Evolutionary conservation across 257 asterid species (phyloP), one percentile per base, ranked within the genome.

Genomic region (Petunia secreta): DNA sequence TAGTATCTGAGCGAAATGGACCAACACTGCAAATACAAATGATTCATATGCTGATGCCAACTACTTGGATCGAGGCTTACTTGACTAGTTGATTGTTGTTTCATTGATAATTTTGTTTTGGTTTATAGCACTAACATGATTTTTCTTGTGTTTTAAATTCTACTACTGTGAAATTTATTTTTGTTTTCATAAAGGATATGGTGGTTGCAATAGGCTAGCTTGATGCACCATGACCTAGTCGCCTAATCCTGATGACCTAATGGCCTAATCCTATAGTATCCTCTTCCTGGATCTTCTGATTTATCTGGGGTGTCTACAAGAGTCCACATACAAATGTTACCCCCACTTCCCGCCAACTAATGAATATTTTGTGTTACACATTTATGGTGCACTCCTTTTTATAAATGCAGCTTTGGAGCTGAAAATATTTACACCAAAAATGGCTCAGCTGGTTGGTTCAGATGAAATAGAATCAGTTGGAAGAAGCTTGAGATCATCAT

Each of bases 381-480:
- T n/a, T 25, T 60, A 5, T 48, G 60, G 60, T 71, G 60, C 77
- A 11, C 60, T 25, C 77, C 41, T 25, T 11, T 2, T 71, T 10
- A 71, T 71, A 71, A 48, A 48, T 71, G 59, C 77, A 71, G 77
- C 6, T 48, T 48, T 71, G 7, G 60, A 71, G 60, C 60, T 50
- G 77, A 48, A 71, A 48, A 25, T 8, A 48, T 71, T 71, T 71
- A 50, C 60, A 71, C 6, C 77, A 71, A 71, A 86, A 36, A 79
- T 82, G 88, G 83, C 85, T 71, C 69, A 82, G 55, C 58, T 81
- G 40, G 80, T 44, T 34, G 79, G 77, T 48, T 53, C 67, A 64
- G 86, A 84, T 37, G 79, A 68, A 36, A 54, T 82, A 11, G 89
- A 86, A 4, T 79, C 82, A 38, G 25, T 52, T 43, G 89, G 81